A percentile compares a stretch with the other conserved stretches of the same genome.
phyloP scores from a whole-genome alignment of 768 basidiomycete species.

The Suillus subluteus region DNA sequence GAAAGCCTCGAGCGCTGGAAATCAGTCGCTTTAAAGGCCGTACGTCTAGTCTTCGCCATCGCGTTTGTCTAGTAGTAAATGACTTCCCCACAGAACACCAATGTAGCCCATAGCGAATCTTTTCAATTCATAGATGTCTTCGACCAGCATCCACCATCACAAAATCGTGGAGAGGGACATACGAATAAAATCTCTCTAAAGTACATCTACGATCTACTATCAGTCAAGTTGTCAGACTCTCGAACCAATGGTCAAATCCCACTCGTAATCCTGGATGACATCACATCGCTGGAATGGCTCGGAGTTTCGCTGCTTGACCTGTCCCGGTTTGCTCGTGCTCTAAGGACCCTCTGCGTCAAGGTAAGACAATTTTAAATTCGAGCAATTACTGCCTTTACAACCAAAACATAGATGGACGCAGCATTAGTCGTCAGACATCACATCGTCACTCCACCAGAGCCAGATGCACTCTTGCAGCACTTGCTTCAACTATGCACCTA shows the following conservation, averaged over 20 bases:
- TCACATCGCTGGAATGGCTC: slow-evolving; percentile 72
- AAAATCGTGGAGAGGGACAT: slow-evolving; percentile 13
- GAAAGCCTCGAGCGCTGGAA: slow-evolving; percentile 64
- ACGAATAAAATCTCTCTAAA: slow-evolving; percentile 27
- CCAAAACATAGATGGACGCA: slow-evolving; percentile 46
- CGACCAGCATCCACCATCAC: slow-evolving; percentile 36
- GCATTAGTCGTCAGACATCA: slow-evolving; percentile 71
- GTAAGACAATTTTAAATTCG: slow-evolving; percentile 32
- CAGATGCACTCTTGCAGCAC: slow-evolving; percentile 61
- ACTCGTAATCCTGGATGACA: slow-evolving; percentile 73
- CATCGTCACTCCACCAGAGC: slow-evolving; percentile 52
- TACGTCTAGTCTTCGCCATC: slow-evolving; percentile 38
- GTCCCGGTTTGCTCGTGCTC: slow-evolving; percentile 59
- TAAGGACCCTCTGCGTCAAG: slow-evolving; percentile 58
- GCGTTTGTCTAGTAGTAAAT: slow-evolving; percentile 13
- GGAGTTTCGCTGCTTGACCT: slow-evolving; percentile 58
- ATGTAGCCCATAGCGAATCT: slow-evolving; percentile 38
- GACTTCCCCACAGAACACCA: slow-evolving; percentile 32
- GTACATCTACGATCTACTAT: slow-evolving; percentile 41
- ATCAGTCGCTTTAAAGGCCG: slow-evolving; percentile 63
- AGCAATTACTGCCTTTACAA: neutral
- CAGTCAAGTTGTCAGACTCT: slow-evolving; percentile 25
- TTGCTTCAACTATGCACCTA: slow-evolving; percentile 67
- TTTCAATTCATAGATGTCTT: slow-evolving; percentile 61
- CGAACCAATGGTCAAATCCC: slow-evolving; percentile 19